These are phyloP conservation scores for Paraphoma sp. DNA, from an alignment of 2,329 filamentous ascomycete species.

Conservation along the genomic window DNA sequence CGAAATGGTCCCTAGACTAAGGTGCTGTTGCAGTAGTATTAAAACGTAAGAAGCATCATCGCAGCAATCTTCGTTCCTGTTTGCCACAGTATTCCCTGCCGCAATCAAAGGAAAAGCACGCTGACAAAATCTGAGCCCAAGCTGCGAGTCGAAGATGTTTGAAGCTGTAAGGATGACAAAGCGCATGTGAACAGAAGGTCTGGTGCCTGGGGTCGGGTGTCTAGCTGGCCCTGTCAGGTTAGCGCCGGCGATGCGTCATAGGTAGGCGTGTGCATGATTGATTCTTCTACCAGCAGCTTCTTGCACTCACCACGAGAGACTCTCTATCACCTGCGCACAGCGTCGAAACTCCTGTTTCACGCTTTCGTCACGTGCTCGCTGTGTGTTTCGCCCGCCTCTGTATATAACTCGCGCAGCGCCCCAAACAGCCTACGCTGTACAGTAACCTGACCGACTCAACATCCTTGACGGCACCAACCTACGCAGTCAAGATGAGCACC, in stretches of 20 bases:
- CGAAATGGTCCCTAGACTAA: too few species aligned
- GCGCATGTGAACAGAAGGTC: too few species aligned
- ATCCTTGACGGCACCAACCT: constrained; percentile 6
- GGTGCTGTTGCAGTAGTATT: too few species aligned
- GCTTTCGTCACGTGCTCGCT: neutral
- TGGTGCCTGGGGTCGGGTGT: too few species aligned
- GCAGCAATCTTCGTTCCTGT: too few species aligned
- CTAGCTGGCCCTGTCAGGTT: too few species aligned
- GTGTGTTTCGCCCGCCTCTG: neutral
- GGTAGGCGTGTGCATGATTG: neutral
- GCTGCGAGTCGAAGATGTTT: too few species aligned
- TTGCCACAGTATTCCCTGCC: too few species aligned
- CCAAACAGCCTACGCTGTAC: neutral
- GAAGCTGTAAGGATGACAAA: too few species aligned
- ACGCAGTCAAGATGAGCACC: constrained; percentile 39
- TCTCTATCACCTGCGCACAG: neutral
- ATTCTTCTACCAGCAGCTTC: neutral
- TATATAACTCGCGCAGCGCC: neutral
- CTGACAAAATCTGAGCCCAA: too few species aligned
- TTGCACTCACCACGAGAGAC: neutral
- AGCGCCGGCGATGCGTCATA: neutral
- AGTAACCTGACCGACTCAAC: constrained; percentile 5
- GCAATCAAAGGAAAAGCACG: too few species aligned
- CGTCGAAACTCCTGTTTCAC: neutral
- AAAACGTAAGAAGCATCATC: too few species aligned